phyloP scores from a whole-genome alignment of 2,329 filamentous ascomycete genomes.

The Botrytis fabae region DNA sequence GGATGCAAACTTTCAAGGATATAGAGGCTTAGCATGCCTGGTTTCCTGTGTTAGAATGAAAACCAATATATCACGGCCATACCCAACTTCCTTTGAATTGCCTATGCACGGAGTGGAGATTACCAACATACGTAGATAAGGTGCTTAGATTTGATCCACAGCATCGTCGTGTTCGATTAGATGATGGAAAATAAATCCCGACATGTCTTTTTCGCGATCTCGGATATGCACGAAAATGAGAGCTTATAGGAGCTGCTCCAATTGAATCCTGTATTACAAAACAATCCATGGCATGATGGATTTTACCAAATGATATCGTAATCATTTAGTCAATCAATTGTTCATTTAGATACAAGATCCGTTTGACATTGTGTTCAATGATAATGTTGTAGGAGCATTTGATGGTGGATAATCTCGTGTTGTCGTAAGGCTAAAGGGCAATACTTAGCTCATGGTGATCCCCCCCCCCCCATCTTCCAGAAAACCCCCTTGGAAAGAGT shows the following conservation, averaged over 20 bases:
- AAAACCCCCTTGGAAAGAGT: conserved; percentile 15
- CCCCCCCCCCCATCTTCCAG: conserved; percentile 18
- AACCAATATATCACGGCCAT: background rate
- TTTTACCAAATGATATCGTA: background rate
- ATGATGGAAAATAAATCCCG: background rate
- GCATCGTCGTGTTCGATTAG: background rate
- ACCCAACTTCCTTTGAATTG: background rate
- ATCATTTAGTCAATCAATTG: background rate
- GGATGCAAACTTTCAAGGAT: conserved; percentile 19
- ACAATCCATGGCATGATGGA: background rate
- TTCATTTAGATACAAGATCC: background rate
- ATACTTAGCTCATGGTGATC: conserved; percentile 13
- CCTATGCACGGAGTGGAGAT: conserved; percentile 17
- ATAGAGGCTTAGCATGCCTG: conserved; percentile 18
- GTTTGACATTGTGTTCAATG: background rate
- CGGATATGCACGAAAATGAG: background rate
- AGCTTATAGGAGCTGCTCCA: background rate
- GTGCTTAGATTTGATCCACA: conserved; percentile 1
- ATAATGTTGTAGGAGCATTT: background rate
- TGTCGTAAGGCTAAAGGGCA: background rate
- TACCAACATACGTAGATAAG: conserved; percentile 8
- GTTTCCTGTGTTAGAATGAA: background rate
- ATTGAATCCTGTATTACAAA: background rate
- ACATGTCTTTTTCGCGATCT: conserved; percentile 1
- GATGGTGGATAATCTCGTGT: conserved; percentile 1